Percentiles rank a stretch among this genome's conserved stretches.
These are phyloP conservation scores for Yamadazyma sp. DNA, from an alignment of 1,139 yeast genomes.

Conservation along the genomic window DNA sequence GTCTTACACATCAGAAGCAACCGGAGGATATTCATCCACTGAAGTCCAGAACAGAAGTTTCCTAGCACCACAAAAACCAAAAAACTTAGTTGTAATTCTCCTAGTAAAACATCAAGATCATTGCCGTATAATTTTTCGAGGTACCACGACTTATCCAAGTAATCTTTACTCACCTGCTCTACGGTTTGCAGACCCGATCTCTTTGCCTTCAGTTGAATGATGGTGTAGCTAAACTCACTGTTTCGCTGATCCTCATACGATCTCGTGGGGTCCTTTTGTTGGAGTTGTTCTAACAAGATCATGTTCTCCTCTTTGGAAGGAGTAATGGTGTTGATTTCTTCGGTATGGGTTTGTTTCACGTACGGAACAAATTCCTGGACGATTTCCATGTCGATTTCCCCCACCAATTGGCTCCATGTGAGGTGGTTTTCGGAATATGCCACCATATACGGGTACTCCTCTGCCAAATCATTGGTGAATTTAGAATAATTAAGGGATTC, in stretches of 20 bases:
- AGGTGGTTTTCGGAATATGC: slow-evolving; percentile 21
- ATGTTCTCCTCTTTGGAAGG: slow-evolving; percentile 31
- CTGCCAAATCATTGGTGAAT: slow-evolving; percentile 19
- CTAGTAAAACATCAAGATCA: slow-evolving; percentile 22
- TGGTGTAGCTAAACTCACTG: slow-evolving; percentile 24
- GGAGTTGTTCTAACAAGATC: slow-evolving; percentile 20
- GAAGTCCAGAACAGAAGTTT: slow-evolving; percentile 30
- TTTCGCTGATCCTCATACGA: slow-evolving; percentile 10
- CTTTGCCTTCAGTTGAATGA: slow-evolving; percentile 20
- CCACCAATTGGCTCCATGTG: slow-evolving; percentile 19
- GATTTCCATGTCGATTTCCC: slow-evolving; percentile 20
- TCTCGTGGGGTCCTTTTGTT: slow-evolving; percentile 11
- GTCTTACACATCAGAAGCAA: slow-evolving; percentile 24
- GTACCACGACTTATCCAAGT: slow-evolving; percentile 32
- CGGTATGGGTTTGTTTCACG: slow-evolving; percentile 5
- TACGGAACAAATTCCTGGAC: slow-evolving; percentile 23
- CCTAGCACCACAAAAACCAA: slow-evolving; percentile 27
- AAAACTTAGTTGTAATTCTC: slow-evolving; percentile 28
- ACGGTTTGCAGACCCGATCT: slow-evolving; percentile 7
- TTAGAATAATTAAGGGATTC: slow-evolving; percentile 25
- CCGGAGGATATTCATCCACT: slow-evolving; percentile 26
- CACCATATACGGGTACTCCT: slow-evolving; percentile 22
- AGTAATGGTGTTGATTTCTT: slow-evolving; percentile 23
- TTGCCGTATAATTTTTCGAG: slow-evolving; percentile 21
- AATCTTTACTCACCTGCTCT: slow-evolving; percentile 19